These are phyloP conservation scores for Claviceps arundinis DNA, from an alignment of 2,329 filamentous ascomycete species.

Conservation along the genomic window DNA sequence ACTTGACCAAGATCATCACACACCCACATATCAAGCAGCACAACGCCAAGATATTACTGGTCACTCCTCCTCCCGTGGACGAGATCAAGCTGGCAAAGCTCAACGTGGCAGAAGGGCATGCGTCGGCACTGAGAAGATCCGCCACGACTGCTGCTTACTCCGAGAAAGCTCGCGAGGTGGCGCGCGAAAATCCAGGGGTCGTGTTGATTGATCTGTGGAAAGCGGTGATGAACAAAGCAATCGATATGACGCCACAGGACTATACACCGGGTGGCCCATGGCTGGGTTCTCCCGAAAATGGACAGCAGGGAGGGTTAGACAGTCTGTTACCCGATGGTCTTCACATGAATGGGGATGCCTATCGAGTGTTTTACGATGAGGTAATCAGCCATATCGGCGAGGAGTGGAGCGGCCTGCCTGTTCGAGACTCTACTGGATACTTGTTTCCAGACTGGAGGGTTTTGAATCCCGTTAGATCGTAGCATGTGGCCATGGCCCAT, in stretches of 20 bases:
- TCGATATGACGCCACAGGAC: constrained; percentile 41
- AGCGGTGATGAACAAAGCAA: constrained; percentile 60
- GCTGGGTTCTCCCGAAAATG: constrained; percentile 37
- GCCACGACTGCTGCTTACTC: constrained; percentile 43
- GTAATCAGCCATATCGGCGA: constrained; percentile 34
- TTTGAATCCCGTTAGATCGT: constrained; percentile 4
- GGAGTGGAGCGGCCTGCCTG: constrained; percentile 24
- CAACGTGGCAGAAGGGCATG: constrained; percentile 33
- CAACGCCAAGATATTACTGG: constrained; percentile 57
- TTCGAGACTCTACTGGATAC: constrained; percentile 25
- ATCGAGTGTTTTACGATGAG: constrained; percentile 36
- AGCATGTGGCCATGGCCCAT: background rate
- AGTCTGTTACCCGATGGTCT: constrained; percentile 43
- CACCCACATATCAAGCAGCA: constrained; percentile 60
- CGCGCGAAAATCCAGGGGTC: constrained; percentile 51
- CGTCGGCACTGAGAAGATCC: constrained; percentile 29
- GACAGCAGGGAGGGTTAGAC: constrained; percentile 36
- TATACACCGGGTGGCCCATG: constrained; percentile 34
- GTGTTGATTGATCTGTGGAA: constrained; percentile 69
- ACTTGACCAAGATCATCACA: constrained; percentile 57
- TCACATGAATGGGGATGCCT: constrained; percentile 41
- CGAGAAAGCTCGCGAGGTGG: constrained; percentile 50
- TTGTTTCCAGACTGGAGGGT: constrained; percentile 36
- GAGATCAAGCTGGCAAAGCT: constrained; percentile 49
- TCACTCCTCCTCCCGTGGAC: constrained; percentile 74